Base-by-base conservation (phyloP, 2,329 filamentous ascomycete genomes). In the Aspergillus sp. region DNA sequence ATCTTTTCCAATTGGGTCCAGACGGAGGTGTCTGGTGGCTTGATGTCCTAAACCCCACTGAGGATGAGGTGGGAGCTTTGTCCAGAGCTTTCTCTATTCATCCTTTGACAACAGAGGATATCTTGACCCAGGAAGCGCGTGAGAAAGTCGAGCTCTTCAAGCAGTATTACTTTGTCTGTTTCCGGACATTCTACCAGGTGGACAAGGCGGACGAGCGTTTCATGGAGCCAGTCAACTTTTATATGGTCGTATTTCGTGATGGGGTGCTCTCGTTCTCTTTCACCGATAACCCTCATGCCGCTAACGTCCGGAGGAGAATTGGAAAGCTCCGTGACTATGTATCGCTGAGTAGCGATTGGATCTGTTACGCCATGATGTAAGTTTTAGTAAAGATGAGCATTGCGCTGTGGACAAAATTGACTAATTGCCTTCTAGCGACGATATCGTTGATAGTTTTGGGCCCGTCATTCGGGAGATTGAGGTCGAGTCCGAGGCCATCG, bases 111-210 rank as follows among this genome's bases (percentile, higher is more conserved):
- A 91, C 94, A 41, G 95, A 99, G 77, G 95, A 99, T 81, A 97
- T 99, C 67, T 89, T 89, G 62, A 96, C 91, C 0, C 92, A 97
- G 74, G 95, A 99, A 78, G 90, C 93, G 10, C 92, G 95, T 47
- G 95, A 99, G 80, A 99, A 99, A 82, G 96, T 99, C 58, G 95
- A 99, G 77, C 84, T 99, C 23, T 99, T 99, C 80, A 90, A 91
- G 23, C 92, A 92, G 44, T 99, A 99, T 80, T 99, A 99, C 79
- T 98, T 99, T 75, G 91, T 96, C 54, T 96, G 91, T 75, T 99
- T 98, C 84, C 88, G 94, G 56, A 96, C 93, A 2, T 99, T 98
- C 81, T 90, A 87, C 68, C 90, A 94, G 57, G 82, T 91, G 66
- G 90, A 96, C 67, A 89, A 91, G 68, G 85, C 88, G 36, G 88